Evolutionary conservation across 306 rosid species (phyloP).

Genomic region (Fragaria ananassa): DNA sequence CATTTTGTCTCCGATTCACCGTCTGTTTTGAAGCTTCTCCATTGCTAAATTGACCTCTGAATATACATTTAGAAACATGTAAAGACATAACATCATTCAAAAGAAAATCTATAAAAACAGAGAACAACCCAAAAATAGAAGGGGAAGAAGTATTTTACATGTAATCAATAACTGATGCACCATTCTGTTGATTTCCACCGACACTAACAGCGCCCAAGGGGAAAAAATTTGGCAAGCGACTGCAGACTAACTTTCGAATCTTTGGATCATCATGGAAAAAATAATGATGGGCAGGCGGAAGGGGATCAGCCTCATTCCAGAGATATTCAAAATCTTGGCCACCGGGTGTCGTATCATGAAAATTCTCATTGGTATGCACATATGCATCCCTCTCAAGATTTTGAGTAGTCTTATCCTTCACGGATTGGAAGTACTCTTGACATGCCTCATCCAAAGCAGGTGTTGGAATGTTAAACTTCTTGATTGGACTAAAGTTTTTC

Average conservation of each 20-base stretch:
- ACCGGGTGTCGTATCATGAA: conserved; percentile 25
- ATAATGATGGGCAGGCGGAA: conserved; percentile 69
- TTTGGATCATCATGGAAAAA: conserved; percentile 69
- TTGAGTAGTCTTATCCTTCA: conserved; percentile 32
- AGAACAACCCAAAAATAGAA: neutral
- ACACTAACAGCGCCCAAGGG: conserved; percentile 51
- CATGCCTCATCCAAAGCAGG: conserved; percentile 75
- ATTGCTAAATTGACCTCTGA: conserved; percentile 81
- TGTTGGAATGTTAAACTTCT: conserved; percentile 55
- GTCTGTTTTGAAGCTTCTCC: conserved; percentile 47
- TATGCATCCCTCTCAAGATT: conserved; percentile 22
- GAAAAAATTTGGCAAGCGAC: conserved; percentile 51
- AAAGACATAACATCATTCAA: neutral
- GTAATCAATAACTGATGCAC: conserved; percentile 69
- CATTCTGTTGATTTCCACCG: conserved; percentile 43
- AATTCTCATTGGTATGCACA: conserved; percentile 5
- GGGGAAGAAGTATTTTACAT: conserved; percentile 34
- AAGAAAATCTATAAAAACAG: conserved; percentile 6
- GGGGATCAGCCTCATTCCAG: conserved; percentile 38
- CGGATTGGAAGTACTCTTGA: conserved; percentile 53
- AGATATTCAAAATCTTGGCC: conserved; percentile 37
- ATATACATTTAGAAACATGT: conserved; percentile 16
- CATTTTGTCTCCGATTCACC: conserved; percentile 40
- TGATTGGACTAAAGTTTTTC: conserved; percentile 56
- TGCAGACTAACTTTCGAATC: conserved; percentile 55